Base-by-base conservation (phyloP, 2,329 filamentous ascomycete genomes). In the Hymenoscyphus occultus region DNA sequence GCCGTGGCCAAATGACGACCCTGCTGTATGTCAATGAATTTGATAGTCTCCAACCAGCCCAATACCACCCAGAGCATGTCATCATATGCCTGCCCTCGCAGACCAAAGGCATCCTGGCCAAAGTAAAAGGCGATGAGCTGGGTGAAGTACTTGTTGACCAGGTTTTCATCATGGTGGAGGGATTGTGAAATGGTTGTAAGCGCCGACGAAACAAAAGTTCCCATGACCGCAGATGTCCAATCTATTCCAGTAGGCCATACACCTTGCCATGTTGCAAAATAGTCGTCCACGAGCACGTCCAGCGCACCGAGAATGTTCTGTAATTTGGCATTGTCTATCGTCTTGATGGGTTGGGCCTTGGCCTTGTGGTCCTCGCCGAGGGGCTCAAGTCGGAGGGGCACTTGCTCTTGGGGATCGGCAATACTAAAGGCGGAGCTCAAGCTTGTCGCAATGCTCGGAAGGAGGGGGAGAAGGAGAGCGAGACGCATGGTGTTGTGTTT, bases 21-120 rank as follows among this genome's bases (percentile, higher is more conserved):
- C 2, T 85, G 86, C 74, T 96, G 92, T n/a, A 83, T 79, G 39
- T 86, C 80, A 61, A 94, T 85, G 74, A 96, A 93, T 70, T 90
- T 88, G 68, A 93, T 84, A 59, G 86, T 86, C 74, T 97, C 92
- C 61, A 97, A 80, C 93, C 94, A 97, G 68, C 90, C 92, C 45
- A 98, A 82, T 2, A 96, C 92, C 0, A 97, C 92, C 94, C 94
- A 98, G 2, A 97, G 84, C 80, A 97, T 96, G 76, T 98, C 94
- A 74, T 97, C 94, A 75, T 89, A 96, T 0, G 94, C 94, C 80
- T 95, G 82, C 64, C 87, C 86, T 56, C 91, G 84, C 60, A 97
- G 83, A 35, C 84, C 82, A 68, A 93, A 87, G 4, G 88, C 84
- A 76, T 97, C 87, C 75, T 98, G 92, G 22, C 91, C 92, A 75